Conservation (phyloP, 2,329 filamentous ascomycete species). For the Fusarium solani-melongenae region DNA sequence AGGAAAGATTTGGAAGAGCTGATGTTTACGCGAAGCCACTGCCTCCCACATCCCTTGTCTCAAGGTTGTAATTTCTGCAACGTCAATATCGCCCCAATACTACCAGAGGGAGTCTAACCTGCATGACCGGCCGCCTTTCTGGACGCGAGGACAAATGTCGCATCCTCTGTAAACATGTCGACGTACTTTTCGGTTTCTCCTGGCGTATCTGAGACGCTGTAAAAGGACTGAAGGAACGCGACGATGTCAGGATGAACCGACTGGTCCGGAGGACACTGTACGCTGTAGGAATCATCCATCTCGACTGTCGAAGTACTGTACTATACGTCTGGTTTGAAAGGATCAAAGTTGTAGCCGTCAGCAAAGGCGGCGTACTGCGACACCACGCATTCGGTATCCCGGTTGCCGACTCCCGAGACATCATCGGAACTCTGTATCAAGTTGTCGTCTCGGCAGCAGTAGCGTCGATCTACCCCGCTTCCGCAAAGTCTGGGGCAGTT, state of each 20-base stretch:
- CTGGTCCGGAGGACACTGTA: conserved; percentile 24
- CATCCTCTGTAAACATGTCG: conserved; percentile 23
- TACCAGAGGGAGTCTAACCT: background rate
- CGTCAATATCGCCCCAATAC: background rate
- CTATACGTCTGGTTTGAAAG: background rate
- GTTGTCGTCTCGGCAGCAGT: background rate
- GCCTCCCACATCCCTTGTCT: conserved; percentile 35
- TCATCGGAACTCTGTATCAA: conserved; percentile 4
- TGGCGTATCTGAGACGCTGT: conserved; percentile 24
- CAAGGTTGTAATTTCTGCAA: conserved; percentile 25
- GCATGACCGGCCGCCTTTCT: conserved; percentile 22
- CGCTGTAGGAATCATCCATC: conserved; percentile 23
- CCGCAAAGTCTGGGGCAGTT: background rate
- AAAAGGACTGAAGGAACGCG: conserved; percentile 24
- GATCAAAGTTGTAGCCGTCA: background rate
- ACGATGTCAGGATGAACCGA: conserved; percentile 24
- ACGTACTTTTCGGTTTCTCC: conserved; percentile 32
- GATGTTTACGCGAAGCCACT: conserved; percentile 31
- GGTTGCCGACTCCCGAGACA: conserved; percentile 31
- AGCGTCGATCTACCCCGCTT: conserved; percentile 24
- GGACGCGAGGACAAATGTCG: conserved; percentile 25
- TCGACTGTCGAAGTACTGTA: background rate
- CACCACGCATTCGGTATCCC: background rate
- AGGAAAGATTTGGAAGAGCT: conserved; percentile 19
- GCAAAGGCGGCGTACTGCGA: background rate